Evolutionary conservation across 1,139 yeast genomes (phyloP), one percentile per base, ranked within the genome.

Genomic region (Geotrichum armillariae): DNA sequence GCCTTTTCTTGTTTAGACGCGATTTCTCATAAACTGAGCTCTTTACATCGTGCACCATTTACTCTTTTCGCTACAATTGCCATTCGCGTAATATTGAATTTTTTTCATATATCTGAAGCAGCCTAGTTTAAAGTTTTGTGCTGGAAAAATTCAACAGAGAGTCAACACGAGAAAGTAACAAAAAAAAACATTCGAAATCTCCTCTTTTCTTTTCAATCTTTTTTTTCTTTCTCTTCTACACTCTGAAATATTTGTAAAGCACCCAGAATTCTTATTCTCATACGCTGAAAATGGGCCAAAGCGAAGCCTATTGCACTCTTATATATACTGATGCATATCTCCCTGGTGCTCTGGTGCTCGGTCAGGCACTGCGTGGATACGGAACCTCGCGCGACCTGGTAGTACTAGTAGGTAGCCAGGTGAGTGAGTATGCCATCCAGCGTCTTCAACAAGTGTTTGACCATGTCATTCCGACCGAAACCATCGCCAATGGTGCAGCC

Each of bases 281-380:
- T 31, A 11, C 12, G 5, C 34, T 31, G 16, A 32, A 9, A 41
- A 43, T 43, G 47, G 34, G 34, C 34, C 23, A 33, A 32, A 33
- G 46, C n/a, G 52, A 53, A 42, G 95, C 90, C 16, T 76, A 82
- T 58, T 82, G 80, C 42, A 83, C 95, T 1, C 72, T 89, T 34
- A 70, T 90, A 34, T 82, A 83, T 62, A 77, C 81, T 46, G 74
- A 80, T 37, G 74, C 75, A 31, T 90, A 90, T 65, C 67, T 88
- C 18, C 88, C 94, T 0, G 97, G 96, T 5, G 84, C 88, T 0
- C 69, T 85, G 34, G 82, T 86, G 0, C 67, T 88, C 41, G 91
- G 82, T 6, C 61, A 64, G 41, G 65, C 76, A 1, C 61, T 77
- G 23, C 58, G 56, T 36, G 61, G 59, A 51, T 58, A 37, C 34